A percentile compares a stretch with the other conserved stretches of the same genome.
Conservation (phyloP, 2,329 filamentous ascomycete genomes). For the Cercospora sojina region DNA sequence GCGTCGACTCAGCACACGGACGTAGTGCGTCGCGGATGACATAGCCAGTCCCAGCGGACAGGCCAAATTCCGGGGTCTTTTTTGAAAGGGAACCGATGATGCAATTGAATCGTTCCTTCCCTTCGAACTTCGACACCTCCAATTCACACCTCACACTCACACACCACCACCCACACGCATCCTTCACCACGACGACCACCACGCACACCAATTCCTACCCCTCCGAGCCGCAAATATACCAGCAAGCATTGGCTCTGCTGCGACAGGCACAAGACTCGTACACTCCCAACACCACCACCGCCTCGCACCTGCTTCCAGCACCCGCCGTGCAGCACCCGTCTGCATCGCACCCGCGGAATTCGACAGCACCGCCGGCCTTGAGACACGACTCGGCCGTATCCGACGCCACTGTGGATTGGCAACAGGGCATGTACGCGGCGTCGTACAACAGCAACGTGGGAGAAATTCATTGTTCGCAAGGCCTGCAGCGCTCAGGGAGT, state of each 20-base stretch:
- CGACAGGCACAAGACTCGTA: not conserved
- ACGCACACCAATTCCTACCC: not conserved
- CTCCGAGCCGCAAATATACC: constrained; percentile 12
- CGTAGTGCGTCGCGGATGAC: constrained; percentile 1
- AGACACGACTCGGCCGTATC: constrained; percentile 21
- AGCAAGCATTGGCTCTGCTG: constrained; percentile 18
- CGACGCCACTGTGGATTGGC: constrained; percentile 25
- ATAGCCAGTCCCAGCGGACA: not conserved
- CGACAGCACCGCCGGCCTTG: not conserved
- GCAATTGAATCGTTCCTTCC: not conserved
- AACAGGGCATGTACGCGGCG: constrained; percentile 25
- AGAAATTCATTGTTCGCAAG: constrained; percentile 19
- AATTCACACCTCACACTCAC: constrained; percentile 2
- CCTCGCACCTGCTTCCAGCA: not conserved
- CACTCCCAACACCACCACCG: not conserved
- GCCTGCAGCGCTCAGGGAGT: constrained; percentile 29
- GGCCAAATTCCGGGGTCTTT: constrained; percentile 5
- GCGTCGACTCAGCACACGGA: constrained; percentile 7
- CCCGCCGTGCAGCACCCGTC: constrained; percentile 3
- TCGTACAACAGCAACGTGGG: constrained; percentile 31
- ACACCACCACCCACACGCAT: not conserved
- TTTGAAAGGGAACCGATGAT: constrained; percentile 5
- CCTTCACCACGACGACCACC: not conserved
- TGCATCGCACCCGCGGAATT: not conserved
- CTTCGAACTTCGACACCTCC: constrained; percentile 9